phyloP scores from a whole-genome alignment of 306 rosid genomes.

The Datisca glomerata region DNA sequence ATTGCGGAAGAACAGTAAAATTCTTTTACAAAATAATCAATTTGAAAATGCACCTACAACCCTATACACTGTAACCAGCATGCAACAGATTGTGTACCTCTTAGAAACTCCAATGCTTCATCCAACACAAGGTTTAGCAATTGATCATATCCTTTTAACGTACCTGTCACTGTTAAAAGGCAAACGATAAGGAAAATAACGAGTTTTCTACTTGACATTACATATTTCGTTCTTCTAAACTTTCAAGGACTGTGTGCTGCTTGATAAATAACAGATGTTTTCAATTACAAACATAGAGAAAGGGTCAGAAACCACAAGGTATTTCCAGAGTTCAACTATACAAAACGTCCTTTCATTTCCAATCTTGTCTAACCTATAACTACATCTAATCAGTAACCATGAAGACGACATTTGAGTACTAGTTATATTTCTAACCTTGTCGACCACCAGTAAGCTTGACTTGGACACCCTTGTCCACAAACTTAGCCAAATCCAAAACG shows the following conservation, averaged over 20 bases:
- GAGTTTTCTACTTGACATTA: not conserved
- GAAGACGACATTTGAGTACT: not conserved
- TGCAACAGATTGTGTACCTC: conserved; percentile 41
- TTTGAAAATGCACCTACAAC: too few relatives aligned
- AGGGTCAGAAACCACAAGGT: not conserved
- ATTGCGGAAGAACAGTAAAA: too few relatives aligned
- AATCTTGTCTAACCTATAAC: too few relatives aligned
- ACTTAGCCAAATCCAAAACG: conserved; percentile 75
- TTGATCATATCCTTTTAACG: conserved; percentile 94
- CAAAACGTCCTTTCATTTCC: too few relatives aligned
- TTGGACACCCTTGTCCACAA: conserved; percentile 87
- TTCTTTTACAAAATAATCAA: too few relatives aligned
- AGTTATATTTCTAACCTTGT: conserved; percentile 36
- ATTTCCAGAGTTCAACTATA: too few relatives aligned
- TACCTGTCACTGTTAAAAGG: conserved; percentile 93
- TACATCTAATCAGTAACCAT: not conserved
- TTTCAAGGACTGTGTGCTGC: not conserved
- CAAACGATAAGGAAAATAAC: too few relatives aligned
- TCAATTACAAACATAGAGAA: too few relatives aligned
- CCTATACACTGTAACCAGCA: conserved; percentile 1
- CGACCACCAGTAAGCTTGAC: conserved; percentile 91
- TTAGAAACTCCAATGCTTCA: conserved; percentile 78
- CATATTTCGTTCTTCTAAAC: not conserved
- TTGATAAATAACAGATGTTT: too few relatives aligned
- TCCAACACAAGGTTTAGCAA: conserved; percentile 87